Percentiles rank a stretch among this genome's conserved stretches.
Evolutionary conservation across 331 rosid species (phyloP).

Genomic region (Quercus lobata): DNA sequence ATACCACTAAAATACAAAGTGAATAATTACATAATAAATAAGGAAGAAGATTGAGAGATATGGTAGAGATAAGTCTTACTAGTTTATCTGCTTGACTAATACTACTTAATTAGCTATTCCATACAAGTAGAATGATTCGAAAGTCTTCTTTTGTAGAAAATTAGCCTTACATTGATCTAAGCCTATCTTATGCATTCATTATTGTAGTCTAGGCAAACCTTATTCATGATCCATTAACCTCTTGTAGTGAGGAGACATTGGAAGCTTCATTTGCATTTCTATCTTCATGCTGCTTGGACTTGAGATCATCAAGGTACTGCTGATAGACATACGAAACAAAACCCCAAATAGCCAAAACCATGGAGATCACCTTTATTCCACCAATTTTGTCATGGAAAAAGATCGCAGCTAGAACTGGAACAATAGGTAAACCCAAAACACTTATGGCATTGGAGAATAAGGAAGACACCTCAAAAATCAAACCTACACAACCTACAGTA

Average conservation of each 20-base stretch:
- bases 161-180: no score
- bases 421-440: constrained; percentile 52
- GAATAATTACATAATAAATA: no score
- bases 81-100: no score
- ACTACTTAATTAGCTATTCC: no score
- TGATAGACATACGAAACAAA: constrained; percentile 64
- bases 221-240: background rate
- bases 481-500: constrained; percentile 45
- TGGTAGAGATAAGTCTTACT: no score
- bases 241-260: constrained; percentile 4
- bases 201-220: no score
- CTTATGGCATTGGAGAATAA: constrained; percentile 63
- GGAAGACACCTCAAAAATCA: constrained; percentile 68
- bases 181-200: no score
- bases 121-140: no score
- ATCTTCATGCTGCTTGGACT: constrained; percentile 8
- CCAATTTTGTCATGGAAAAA: constrained; percentile 58
- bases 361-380: constrained; percentile 57
- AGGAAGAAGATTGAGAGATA: no score
- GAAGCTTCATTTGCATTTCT: background rate
- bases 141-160: no score
- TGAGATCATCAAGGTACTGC: constrained; percentile 44
- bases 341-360: constrained; percentile 72
- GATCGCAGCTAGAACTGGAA: constrained; percentile 57
- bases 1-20: no score